These are phyloP conservation scores for Chloranthus sessilifolius DNA, from an alignment of 164 flowering plant species.

Conservation along the genomic window DNA sequence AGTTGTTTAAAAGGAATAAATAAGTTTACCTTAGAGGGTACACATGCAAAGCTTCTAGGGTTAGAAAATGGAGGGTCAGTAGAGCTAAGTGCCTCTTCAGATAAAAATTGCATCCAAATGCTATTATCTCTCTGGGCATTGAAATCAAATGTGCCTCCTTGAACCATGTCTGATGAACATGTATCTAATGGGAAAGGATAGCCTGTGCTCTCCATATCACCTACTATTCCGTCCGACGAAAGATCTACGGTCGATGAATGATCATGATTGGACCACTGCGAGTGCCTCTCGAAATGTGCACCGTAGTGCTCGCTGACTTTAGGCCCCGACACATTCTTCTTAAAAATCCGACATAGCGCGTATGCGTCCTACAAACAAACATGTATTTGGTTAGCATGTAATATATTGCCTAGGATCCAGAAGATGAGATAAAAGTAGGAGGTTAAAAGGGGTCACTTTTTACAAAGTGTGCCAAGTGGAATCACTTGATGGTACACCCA, in stretches of 20 bases:
- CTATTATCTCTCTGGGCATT: constrained; percentile 27
- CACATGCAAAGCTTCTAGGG: constrained; percentile 25
- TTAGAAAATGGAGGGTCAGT: constrained; percentile 29
- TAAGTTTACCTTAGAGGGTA: constrained; percentile 65
- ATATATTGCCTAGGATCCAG: not conserved
- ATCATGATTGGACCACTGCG: constrained; percentile 22
- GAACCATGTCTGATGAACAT: constrained; percentile 21
- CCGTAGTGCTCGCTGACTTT: constrained; percentile 34
- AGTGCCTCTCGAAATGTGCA: too few relatives aligned
- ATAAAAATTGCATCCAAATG: constrained; percentile 58
- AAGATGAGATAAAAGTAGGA: not conserved
- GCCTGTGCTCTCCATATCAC: constrained; percentile 31
- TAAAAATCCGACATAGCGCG: constrained; percentile 85
- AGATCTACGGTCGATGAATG: constrained; percentile 41
- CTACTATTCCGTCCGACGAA: constrained; percentile 48
- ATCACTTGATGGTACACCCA: too few relatives aligned
- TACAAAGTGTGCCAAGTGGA: too few relatives aligned
- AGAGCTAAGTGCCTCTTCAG: constrained; percentile 46
- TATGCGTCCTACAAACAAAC: constrained; percentile 69
- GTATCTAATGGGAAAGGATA: constrained; percentile 29
- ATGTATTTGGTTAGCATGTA: not conserved
- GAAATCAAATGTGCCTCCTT: constrained; percentile 16
- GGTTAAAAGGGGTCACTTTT: not conserved
- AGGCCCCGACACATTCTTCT: constrained; percentile 48
- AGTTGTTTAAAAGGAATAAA: too few relatives aligned